These are phyloP conservation scores for Paraphoma sp. DNA, from an alignment of 2,329 filamentous ascomycete genomes.

Conservation along the genomic window DNA sequence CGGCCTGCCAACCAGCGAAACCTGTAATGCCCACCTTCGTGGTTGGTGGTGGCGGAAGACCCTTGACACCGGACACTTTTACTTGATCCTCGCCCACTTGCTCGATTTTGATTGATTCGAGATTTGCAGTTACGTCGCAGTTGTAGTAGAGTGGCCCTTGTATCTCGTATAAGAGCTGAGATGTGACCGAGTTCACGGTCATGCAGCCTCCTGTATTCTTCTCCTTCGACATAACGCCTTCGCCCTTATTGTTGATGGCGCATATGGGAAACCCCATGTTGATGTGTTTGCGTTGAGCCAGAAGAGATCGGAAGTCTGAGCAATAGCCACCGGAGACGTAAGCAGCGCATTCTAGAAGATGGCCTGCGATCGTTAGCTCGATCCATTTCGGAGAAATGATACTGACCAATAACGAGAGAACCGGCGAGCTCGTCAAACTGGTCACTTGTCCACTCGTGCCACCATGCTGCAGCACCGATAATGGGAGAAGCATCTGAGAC, in stretches of 20 bases:
- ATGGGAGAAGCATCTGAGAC: constrained; percentile 53
- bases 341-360: constrained; percentile 49
- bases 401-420: constrained; percentile 25
- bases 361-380: constrained; percentile 38
- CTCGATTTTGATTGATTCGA: constrained; percentile 59
- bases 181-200: constrained; percentile 28
- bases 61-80: constrained; percentile 54
- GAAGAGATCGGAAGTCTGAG: constrained; percentile 47
- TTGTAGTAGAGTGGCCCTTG: constrained; percentile 58
- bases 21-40: constrained; percentile 58
- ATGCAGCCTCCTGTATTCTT: constrained; percentile 43
- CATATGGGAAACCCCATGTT: constrained; percentile 46
- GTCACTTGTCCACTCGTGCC: constrained; percentile 48
- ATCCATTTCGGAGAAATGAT: neutral
- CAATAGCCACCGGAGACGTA: constrained; percentile 44
- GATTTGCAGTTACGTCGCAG: constrained; percentile 61
- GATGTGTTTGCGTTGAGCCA: constrained; percentile 30
- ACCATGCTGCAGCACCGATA: constrained; percentile 51
- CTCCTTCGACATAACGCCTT: constrained; percentile 57
- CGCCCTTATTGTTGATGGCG: constrained; percentile 54
- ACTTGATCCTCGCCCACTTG: constrained; percentile 59
- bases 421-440: constrained; percentile 48
- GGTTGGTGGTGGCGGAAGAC: constrained; percentile 53
- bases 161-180: constrained; percentile 54
- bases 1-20: constrained; percentile 56